Base-by-base conservation (phyloP, 139 green algal species). In the Tetratostichococcus sp. region DNA sequence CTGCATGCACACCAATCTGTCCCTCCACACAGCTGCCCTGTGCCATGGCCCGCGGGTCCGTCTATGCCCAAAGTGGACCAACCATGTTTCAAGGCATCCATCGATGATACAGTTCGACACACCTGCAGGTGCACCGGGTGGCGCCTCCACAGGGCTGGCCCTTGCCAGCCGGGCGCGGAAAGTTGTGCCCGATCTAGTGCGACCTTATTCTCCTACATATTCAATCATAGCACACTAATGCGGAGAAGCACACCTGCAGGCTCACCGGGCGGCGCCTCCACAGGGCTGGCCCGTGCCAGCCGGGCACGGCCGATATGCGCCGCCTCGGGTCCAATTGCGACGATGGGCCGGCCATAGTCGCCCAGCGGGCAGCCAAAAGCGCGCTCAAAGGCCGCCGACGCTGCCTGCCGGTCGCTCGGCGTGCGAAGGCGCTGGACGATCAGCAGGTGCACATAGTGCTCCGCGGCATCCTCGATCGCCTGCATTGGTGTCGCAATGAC, bases 351-450 rank as follows among this genome's bases (percentile, higher is more conserved):
- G 62, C 28, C 1, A 2, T 35, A 70, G 73, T 57, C 39, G 17
- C 43, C 6, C 0, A 80, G 70, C 11, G 70, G 50, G 4, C 50
- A 22, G 35, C 85, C 85, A 83, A 90, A 94, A 11, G 84, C 79
- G 0, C 69, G 25, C 1, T 59, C 69, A 33, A 92, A 91, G 32
- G 93, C 71, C 0, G 69, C n/a, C 1, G 32, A 8, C 8, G 91
- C 85, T 26, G 85, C 77, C 16, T 67, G 30, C 2, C 92, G 83
- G 78, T 98, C 94, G 0, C 69, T 76, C 0, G 71, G 16, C 0
- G 89, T 93, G 31, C 94, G 88, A 80, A 98, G 76, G 25, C 94
- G 88, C 77, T 94, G 86, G 34, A 86, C 30, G 59, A 97, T 95
- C 67, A 98, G 78, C 80, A 96, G 86, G 23, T 50, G 71, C 11